phyloP scores from a whole-genome alignment of 352 stramenopile species.

The Phytophthora quininea region DNA sequence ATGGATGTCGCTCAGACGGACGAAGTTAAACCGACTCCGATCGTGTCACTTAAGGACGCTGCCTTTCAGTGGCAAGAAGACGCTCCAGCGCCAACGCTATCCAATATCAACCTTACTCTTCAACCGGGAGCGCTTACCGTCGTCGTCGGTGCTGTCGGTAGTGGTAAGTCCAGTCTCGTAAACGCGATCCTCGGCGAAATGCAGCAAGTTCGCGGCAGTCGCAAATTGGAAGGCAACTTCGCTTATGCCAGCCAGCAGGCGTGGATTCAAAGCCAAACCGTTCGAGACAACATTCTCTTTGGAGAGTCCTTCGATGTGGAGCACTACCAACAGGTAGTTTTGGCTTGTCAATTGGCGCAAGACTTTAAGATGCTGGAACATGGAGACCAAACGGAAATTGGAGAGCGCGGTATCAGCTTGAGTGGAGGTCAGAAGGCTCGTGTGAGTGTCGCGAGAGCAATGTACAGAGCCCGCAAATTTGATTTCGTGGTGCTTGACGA shows the following conservation, averaged over 20 bases:
- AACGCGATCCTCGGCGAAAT: conserved; percentile 59
- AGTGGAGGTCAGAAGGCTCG: conserved; percentile 82
- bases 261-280: conserved; percentile 50
- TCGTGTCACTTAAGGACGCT: conserved; percentile 10
- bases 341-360: conserved; percentile 74
- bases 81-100: conserved; percentile 2
- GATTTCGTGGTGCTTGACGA: conserved; percentile 68
- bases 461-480: conserved; percentile 54
- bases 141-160: conserved; percentile 48
- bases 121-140: conserved; percentile 54
- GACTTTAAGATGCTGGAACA: conserved; percentile 80
- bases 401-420: conserved; percentile 82
- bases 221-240: conserved; percentile 30
- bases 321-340: conserved; percentile 56
- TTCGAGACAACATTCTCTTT: conserved; percentile 63
- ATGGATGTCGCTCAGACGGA: too few relatives aligned
- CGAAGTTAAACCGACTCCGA: neutral
- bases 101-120: conserved; percentile 56
- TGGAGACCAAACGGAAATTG: conserved; percentile 94
- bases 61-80: conserved; percentile 20
- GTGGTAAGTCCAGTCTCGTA: conserved; percentile 58
- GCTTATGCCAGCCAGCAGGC: conserved; percentile 51
- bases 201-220: conserved; percentile 19
- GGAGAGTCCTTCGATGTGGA: conserved; percentile 37
- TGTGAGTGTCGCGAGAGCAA: conserved; percentile 52